Percentiles rank a stretch among this genome's conserved stretches.
Evolutionary conservation across 805 yeast genomes (phyloP).

Genomic region (Candida quercuum): DNA sequence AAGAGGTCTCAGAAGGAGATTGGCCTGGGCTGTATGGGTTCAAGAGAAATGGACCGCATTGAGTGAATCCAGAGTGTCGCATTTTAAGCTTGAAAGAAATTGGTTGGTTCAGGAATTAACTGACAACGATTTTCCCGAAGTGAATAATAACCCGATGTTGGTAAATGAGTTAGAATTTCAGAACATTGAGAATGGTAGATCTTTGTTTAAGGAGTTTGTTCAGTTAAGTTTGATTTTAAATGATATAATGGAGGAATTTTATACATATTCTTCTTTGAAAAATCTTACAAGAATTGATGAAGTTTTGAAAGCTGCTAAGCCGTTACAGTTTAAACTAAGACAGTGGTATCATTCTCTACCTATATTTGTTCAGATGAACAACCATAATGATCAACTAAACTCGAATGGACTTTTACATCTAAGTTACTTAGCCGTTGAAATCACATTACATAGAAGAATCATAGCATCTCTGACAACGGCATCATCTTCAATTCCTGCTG

Average conservation of each 20-base stretch:
- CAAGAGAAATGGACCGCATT: slow-evolving; percentile 91
- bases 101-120: slow-evolving; percentile 74
- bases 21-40: slow-evolving; percentile 94
- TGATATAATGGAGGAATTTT: slow-evolving; percentile 67
- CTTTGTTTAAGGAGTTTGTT: slow-evolving; percentile 62
- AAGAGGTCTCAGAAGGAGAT: slow-evolving; percentile 74
- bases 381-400: slow-evolving; percentile 1
- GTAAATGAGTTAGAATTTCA: slow-evolving; percentile 18
- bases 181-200: slow-evolving; percentile 57
- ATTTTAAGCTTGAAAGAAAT: slow-evolving; percentile 60
- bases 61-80: slow-evolving; percentile 81
- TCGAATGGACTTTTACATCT: slow-evolving; percentile 76
- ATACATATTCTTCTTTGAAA: slow-evolving; percentile 59
- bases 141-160: slow-evolving; percentile 19
- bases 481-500: slow-evolving; percentile 36
- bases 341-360: slow-evolving; percentile 78
- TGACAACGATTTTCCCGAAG: slow-evolving; percentile 74
- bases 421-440: slow-evolving; percentile 86
- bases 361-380: slow-evolving; percentile 53
- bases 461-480: slow-evolving; percentile 43
- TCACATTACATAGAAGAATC: slow-evolving; percentile 77
- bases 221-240: slow-evolving; percentile 62
- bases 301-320: slow-evolving; percentile 74
- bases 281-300: slow-evolving; percentile 55
- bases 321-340: slow-evolving; percentile 63